Percentiles rank a stretch among this genome's conserved stretches.
These are phyloP conservation scores for Lichtheimia hyalospora DNA, from an alignment of 371 early-diverging fungal species.

Conservation along the genomic window DNA sequence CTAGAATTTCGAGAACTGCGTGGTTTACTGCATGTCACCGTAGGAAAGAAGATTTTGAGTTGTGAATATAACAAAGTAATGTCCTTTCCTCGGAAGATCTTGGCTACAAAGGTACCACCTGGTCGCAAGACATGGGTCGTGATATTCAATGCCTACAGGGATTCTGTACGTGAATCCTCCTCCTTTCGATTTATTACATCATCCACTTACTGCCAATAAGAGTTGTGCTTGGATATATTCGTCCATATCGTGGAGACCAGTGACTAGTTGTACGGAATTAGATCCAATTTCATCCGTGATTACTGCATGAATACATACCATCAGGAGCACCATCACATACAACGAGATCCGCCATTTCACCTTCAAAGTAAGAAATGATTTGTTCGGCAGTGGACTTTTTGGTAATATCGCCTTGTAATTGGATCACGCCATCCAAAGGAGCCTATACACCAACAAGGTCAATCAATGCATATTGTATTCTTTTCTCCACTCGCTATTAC, in stretches of 20 bases:
- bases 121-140: constrained; percentile 86
- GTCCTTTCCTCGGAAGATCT: constrained; percentile 96
- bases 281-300: background rate
- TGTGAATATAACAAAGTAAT: constrained; percentile 89
- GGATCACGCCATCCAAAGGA: constrained; percentile 92
- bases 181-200: background rate
- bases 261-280: constrained; percentile 53
- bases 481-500: constrained; percentile 28
- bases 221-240: constrained; percentile 98
- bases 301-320: constrained; percentile 45
- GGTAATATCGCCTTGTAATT: constrained; percentile 99
- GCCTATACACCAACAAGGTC: constrained; percentile 50
- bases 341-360: constrained; percentile 90
- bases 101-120: constrained; percentile 95
- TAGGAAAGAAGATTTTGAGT: constrained; percentile 88
- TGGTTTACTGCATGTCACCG: constrained; percentile 93
- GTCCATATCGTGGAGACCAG: constrained; percentile 98
- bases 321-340: constrained; percentile 99
- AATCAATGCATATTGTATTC: background rate
- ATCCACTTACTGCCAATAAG: constrained; percentile 69
- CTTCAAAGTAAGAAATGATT: constrained; percentile 88
- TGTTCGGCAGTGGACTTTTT: constrained; percentile 88
- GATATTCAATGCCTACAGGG: constrained; percentile 83
- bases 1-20: constrained; percentile 91
- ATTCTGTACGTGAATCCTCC: too few species aligned